phyloP scores from a whole-genome alignment of 1,284 basidiomycete genomes.

The Phylloboletellus chloephorus region DNA sequence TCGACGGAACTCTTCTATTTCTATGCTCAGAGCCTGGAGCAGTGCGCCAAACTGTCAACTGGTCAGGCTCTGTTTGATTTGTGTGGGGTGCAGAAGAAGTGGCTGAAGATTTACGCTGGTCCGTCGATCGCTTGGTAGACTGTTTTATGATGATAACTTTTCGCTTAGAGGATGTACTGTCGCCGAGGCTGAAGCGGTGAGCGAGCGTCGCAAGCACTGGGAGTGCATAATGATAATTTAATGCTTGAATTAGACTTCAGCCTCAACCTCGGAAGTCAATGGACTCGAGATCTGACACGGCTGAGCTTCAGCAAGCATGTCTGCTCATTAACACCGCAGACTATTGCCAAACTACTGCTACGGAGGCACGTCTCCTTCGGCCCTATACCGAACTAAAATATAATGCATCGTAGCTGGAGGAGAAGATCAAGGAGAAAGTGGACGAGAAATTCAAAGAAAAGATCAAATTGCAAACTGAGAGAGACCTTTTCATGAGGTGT shows the following conservation, averaged over 20 bases:
- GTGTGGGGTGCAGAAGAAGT: constrained; percentile 80
- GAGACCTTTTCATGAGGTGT: constrained; percentile 84
- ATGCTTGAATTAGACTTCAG: constrained; percentile 31
- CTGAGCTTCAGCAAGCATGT: constrained; percentile 76
- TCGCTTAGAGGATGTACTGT: constrained; percentile 72
- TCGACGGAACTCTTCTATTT: constrained; percentile 98
- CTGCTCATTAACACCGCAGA: constrained; percentile 95
- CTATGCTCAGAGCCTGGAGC: constrained; percentile 92
- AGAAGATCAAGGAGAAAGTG: constrained; percentile 83
- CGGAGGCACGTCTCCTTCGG: constrained; percentile 52
- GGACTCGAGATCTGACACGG: constrained; percentile 71
- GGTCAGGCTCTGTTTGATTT: constrained; percentile 79
- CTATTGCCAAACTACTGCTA: constrained; percentile 90
- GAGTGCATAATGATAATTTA: neutral
- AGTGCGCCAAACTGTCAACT: constrained; percentile 84
- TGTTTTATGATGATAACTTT: neutral
- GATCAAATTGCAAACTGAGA: constrained; percentile 79
- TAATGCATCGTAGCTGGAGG: constrained; percentile 64
- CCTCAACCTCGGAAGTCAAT: constrained; percentile 57
- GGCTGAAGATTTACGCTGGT: constrained; percentile 93
- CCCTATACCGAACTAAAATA: neutral
- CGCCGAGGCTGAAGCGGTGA: constrained; percentile 66
- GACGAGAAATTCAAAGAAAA: constrained; percentile 70
- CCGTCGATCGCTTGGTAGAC: constrained; percentile 20
- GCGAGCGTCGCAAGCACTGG: constrained; percentile 9